These are phyloP conservation scores for Eimeria necatrix DNA, from an alignment of 169 alveolate species.

Conservation along the genomic window DNA sequence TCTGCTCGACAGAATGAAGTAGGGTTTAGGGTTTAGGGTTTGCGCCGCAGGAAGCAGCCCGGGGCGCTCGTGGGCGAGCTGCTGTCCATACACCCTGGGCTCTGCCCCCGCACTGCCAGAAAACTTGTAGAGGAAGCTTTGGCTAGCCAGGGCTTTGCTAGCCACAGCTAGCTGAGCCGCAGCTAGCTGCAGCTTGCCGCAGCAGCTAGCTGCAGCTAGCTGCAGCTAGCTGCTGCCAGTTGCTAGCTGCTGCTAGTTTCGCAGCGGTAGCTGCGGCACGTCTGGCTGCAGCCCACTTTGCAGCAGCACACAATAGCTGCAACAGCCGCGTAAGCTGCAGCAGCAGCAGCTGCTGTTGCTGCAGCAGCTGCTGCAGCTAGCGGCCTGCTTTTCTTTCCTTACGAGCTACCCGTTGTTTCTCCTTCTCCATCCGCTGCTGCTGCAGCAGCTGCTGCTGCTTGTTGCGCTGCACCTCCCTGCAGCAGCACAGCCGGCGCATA, in stretches of 20 bases:
- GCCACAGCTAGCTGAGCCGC: slow-evolving; percentile 21
- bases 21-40: slow-evolving; percentile 34
- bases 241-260: background rate
- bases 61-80: background rate
- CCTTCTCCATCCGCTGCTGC: slow-evolving; percentile 53
- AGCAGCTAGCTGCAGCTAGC: slow-evolving; percentile 20
- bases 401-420: slow-evolving; percentile 25
- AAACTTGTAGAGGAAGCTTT: slow-evolving; percentile 11
- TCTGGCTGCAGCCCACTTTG: background rate
- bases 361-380: slow-evolving; percentile 22
- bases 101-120: slow-evolving; percentile 1
- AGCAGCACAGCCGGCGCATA: slow-evolving; percentile 34
- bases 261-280: background rate
- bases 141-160: background rate
- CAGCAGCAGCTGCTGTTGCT: background rate
- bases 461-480: slow-evolving; percentile 61
- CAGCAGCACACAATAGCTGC: background rate
- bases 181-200: slow-evolving; percentile 16
- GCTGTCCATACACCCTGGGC: slow-evolving; percentile 16
- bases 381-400: slow-evolving; percentile 57
- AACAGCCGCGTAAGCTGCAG: background rate
- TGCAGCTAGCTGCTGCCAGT: background rate
- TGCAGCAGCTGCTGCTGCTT: slow-evolving; percentile 62
- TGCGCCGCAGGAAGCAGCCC: slow-evolving; percentile 41
- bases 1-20: background rate